phyloP scores from a whole-genome alignment of 202 grass and related monocot species.

The Carex arenaria region DNA sequence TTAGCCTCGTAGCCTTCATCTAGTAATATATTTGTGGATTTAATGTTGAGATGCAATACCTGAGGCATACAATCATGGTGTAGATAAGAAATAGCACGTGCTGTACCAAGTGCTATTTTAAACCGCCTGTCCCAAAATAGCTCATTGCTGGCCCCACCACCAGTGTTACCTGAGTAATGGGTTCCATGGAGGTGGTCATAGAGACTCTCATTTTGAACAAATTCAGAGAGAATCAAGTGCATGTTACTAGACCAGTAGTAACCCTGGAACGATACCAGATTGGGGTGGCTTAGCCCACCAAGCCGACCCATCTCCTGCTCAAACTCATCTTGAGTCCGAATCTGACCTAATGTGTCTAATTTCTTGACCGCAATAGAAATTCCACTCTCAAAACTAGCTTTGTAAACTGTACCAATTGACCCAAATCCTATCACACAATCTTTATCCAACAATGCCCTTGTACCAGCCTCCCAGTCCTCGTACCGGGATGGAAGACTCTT shows the following conservation, averaged over 20 bases:
- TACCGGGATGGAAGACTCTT: slow-evolving; percentile 92
- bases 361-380: slow-evolving; percentile 91
- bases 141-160: slow-evolving; percentile 32
- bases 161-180: slow-evolving; percentile 39
- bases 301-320: slow-evolving; percentile 92
- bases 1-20: slow-evolving; percentile 77
- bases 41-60: slow-evolving; percentile 90
- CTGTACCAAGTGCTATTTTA: slow-evolving; percentile 66
- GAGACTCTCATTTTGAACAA: slow-evolving; percentile 59
- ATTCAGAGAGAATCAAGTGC: slow-evolving; percentile 84
- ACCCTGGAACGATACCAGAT: slow-evolving; percentile 78
- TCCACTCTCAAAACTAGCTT: slow-evolving; percentile 78
- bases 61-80: slow-evolving; percentile 93
- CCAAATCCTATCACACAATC: slow-evolving; percentile 86
- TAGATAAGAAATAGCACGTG: slow-evolving; percentile 77
- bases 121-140: slow-evolving; percentile 75
- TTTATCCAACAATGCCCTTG: slow-evolving; percentile 81
- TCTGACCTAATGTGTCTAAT: slow-evolving; percentile 72
- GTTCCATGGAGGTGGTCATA: slow-evolving; percentile 76
- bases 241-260: slow-evolving; percentile 93
- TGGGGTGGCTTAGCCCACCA: slow-evolving; percentile 55
- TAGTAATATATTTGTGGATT: slow-evolving; percentile 92
- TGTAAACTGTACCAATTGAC: slow-evolving; percentile 84
- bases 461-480: slow-evolving; percentile 92
- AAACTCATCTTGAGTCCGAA: slow-evolving; percentile 80